Base-by-base conservation (phyloP, 768 basidiomycete genomes). In the Trametes meyenii region DNA sequence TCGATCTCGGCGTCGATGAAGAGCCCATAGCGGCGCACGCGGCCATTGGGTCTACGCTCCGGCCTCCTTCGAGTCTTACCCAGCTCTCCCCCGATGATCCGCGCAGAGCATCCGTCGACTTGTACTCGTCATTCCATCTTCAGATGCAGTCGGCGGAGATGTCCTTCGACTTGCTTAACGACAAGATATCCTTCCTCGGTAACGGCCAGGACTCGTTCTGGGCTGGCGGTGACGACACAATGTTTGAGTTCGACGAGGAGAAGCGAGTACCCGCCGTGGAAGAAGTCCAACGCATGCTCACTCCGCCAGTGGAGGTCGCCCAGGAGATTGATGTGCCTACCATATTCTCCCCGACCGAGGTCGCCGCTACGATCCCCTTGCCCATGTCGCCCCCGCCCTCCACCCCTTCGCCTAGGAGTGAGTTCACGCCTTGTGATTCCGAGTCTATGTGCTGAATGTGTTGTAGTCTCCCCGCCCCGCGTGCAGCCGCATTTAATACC, bases 111-210 rank as follows among this genome's bases (percentile, higher is more conserved):
- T 76, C 75, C 2, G 69, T 75, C 42, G 75, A 76, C 56, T 62
- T 76, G 24, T 72, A 76, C 21, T 70, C 75, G 29, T 74, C 74
- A 1, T 75, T 76, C 63, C 70, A 70, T 55, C 63, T 74, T 49
- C 75, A 74, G 42, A 63, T 76, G 54, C 70, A 74, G 52, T 73
- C 70, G 11, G 65, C 67, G 2, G 75, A 76, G 14, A 70, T 72
- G 65, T 74, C 74, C 12, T 76, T 76, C 26, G 73, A 76, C 55
- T 62, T 75, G 39, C 54, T 76, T 35, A 76, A 76, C 62, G 75
- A 76, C 62, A 71, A 70, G 57, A 71, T 76, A 23, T 74, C 75
- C 12, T 75, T 76, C 66, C 66, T 75, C 8, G 62, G 55, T 12
- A 58, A 67, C 5, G 70, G 68, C 19, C 67, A 68, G 26, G 74